Evolutionary conservation across 352 stramenopile species (phyloP), one percentile per base, ranked within the genome.

Genomic region (Pythium coloratum): DNA sequence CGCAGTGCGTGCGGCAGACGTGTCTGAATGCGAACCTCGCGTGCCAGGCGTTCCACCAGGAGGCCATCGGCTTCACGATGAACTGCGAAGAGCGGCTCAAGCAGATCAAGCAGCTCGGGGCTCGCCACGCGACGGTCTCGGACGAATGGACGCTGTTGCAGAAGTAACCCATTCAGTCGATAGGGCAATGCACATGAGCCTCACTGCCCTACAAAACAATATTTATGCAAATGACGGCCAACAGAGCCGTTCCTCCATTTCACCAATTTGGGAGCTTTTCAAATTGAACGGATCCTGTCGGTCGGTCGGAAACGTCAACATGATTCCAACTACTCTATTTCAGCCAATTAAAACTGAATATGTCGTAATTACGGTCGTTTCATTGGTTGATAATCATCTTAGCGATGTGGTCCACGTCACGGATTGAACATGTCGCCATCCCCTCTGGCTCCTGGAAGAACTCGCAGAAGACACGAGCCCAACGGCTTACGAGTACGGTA

Each of bases 81-180:
- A 94, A 96, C 56, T 89, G 78, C 66, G 86, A 93, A 62, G 88
- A 93, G 55, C 85, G 88, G 3, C 67, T 96, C 51, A 93, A 93
- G 74, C 88, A 96, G 68, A 96, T 96, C 73, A 92, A 94, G 59
- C 86, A 93, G 56, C 76, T 96, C 26, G 81, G 78, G 0, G 70
- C 89, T 58, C 86, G 86, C 3, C 64, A 90, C 44, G 73, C 77
- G 26, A 82, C 67, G 8, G 14, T 69, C 1, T 26, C 53, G 18
- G 72, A 88, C 28, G 83, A 89, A 36, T 92, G 83, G 83, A 85
- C 56, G 5, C 47, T 67, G 6, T 40, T 56, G 44, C 18, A 59
- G 36, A 42, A 54, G 38, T 10, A 10, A 30, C 7, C 18, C 9
- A 6, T 14, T 18, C 38, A 44, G 38, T 44, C 38, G 38, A 18